Evolutionary conservation across 192 early-diverging fungal genomes (phyloP), one percentile per base, ranked within the genome.

Genomic region (Lunasporangiospora selenospora): DNA sequence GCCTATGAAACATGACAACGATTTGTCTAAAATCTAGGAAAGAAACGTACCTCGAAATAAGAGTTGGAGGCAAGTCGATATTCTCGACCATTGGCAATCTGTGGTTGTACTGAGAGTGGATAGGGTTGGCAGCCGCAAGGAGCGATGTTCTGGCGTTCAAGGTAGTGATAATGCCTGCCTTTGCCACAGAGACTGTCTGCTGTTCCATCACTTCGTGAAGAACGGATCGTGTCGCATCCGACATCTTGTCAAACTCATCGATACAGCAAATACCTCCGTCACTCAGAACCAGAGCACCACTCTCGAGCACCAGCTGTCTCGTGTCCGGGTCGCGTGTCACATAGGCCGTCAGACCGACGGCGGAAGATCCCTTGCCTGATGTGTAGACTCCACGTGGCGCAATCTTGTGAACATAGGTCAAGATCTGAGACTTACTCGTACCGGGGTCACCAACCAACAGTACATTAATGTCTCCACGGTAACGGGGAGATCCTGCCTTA

Each of bases 151-250:
- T 85, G 12, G 97, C 96, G 78, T 99, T 99, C 21, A 99, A 81
- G 9, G 95, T 97, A 4, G 96, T 96, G 67, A 98, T 96, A 64
- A 99, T 97, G 26, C 97, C 97, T 31, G 97, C 97, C 83, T 99
- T 99, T 40, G 97, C 96, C 15, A 99, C 91, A 11, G 94, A 97
- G 19, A 99, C 89, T 1, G 96, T 98, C 85, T 98, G 96, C 81
- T 98, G 96, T 83, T 98, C 96, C 97, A 99, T 99, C 56, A 94
- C 97, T 87, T 99, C 97, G 81, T 99, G 97, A 58, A 99, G 78
- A 6, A 96, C 92, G 3, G 95, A 93, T 10, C 95, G 88, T 9
- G 95, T 95, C 10, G 92, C 75, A 50, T 99, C 97, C 7, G 90
- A 91, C 94, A 98, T 98, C 75, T 98, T 99, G 81, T 98, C 97